Evolutionary conservation across 306 rosid genomes (phyloP), one percentile per base, ranked within the genome.

Genomic region (Lathyrus sativus): DNA sequence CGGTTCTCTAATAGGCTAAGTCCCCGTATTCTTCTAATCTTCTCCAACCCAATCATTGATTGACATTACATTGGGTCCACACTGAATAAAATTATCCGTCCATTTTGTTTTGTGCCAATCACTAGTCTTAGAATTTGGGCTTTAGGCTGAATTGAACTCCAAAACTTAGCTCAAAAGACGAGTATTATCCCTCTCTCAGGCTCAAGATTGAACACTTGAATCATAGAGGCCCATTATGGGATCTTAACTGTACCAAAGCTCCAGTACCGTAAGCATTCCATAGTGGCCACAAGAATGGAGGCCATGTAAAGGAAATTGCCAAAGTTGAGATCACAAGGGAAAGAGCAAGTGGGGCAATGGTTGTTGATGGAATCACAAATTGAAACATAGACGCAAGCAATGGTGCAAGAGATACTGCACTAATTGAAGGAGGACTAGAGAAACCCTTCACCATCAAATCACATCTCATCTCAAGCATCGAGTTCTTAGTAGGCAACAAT

Each of bases 91-190:
- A 59, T 59, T 13, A 9, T 59, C 37, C 4, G 3, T 14, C 42
- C 45, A 14, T 59, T 33, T 9, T 15, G 24, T 59, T 33, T 15
- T 35, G 65, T 3, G 43, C 3, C 28, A 3, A 35, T 61, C 15
- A 17, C 48, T 4, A 54, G 61, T 54, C 37, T 54, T 54, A 54
- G 61, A 54, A 54, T 24, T 54, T 54, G 60, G 35, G 61, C 15
- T 54, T 54, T 54, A 54, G 37, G 61, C 61, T 22, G 17, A 54
- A 5, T 24, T 54, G 10, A 1, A 2, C 54, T 17, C 28, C 55
- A 15, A 49, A 17, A 49, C 4, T 3, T 49, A 17, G 28, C 6
- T 49, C 26, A 49, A 49, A 50, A 50, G 26, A 24, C 4, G 28
- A 17, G 28, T 13, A 50, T 9, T 12, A 5, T 2, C 50, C 50